Evolutionary conservation across 2,329 filamentous ascomycete species (phyloP), one percentile per base, ranked within the genome.

Genomic region (Talaromyces marneffei): DNA sequence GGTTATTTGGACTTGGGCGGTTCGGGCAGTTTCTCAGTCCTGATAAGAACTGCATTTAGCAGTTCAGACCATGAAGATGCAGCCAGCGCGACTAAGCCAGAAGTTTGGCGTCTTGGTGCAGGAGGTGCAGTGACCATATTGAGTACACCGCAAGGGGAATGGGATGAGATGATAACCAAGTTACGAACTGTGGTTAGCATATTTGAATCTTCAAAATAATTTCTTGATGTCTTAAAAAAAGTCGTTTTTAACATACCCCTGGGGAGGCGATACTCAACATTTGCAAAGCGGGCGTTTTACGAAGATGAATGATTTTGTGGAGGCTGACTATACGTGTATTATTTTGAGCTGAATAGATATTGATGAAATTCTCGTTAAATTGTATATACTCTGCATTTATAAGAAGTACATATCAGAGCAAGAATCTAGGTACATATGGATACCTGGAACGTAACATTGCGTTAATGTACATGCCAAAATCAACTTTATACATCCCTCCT

Each of bases 1-100:
- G 93, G 93, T 0, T 97, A 96, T 75, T 84, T 96, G 72, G 92
- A 96, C 68, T 87, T 91, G 6, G 86, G 89, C 0, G 93, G 93
- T 0, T 85, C 85, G 6, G 92, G 91, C 0, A 92, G 96, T 74
- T 97, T 93, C 82, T 94, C 89, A 66, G 94, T 97, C 18, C 87
- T 92, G 1, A 97, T 97, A 64, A 83, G 93, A 25, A 92, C 88
- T 53, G 84, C 92, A 68, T 92, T 93, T 53, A 75, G 69, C 53
- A 71, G 65, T 42, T 67, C 71, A n/a, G 60, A 64, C 37, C 66
- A 74, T 44, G 59, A 68, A 20, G 65, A 65, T 8, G 63, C 67
- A 12, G 33, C 33, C 7, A 52, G 25, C 35, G 37, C 55, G 1
- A 52, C 25, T 3, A 54, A 46, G n/a, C 56, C 66, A 29, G 74